Evolutionary conservation across 352 stramenopile genomes (phyloP).

Genomic region (Aphanomyces euteiches): DNA sequence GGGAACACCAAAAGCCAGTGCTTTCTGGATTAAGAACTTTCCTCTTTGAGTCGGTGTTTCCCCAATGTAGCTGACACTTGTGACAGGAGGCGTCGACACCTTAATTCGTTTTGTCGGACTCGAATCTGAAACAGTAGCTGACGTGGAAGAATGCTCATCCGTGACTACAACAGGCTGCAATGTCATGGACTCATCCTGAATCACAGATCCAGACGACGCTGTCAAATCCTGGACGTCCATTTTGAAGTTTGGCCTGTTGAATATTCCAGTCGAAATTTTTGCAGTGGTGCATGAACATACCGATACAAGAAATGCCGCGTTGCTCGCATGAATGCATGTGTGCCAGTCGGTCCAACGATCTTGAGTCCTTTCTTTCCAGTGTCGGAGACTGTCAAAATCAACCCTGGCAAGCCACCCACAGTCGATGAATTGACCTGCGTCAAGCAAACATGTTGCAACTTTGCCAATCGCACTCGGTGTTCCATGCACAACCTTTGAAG

Average conservation of each 20-base stretch:
- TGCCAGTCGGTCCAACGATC: constrained; percentile 67
- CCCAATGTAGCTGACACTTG: constrained; percentile 49
- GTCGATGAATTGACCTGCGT: constrained; percentile 75
- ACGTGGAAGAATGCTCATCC: not conserved
- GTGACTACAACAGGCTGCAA: constrained; percentile 18
- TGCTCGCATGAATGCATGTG: constrained; percentile 59
- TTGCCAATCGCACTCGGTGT: constrained; percentile 83
- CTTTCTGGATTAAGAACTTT: constrained; percentile 76
- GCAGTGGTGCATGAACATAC: constrained; percentile 19
- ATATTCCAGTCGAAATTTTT: not conserved
- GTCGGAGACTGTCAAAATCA: constrained; percentile 87
- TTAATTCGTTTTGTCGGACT: constrained; percentile 19
- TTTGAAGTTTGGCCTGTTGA: constrained; percentile 23
- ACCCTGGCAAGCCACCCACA: constrained; percentile 76
- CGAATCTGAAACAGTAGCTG: too few species aligned
- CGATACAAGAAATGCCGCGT: constrained; percentile 83
- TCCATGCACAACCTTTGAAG: constrained; percentile 89
- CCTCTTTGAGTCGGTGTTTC: constrained; percentile 66
- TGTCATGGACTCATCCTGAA: constrained; percentile 21
- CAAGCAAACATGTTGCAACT: constrained; percentile 80
- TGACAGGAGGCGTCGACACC: not conserved
- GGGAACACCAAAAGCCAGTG: constrained; percentile 60
- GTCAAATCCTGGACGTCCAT: constrained; percentile 21
- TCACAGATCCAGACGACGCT: not conserved
- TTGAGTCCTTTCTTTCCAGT: constrained; percentile 69